Evolutionary conservation across 179 eudicot genomes (phyloP).

Genomic region (Monotropa hypopitys): DNA sequence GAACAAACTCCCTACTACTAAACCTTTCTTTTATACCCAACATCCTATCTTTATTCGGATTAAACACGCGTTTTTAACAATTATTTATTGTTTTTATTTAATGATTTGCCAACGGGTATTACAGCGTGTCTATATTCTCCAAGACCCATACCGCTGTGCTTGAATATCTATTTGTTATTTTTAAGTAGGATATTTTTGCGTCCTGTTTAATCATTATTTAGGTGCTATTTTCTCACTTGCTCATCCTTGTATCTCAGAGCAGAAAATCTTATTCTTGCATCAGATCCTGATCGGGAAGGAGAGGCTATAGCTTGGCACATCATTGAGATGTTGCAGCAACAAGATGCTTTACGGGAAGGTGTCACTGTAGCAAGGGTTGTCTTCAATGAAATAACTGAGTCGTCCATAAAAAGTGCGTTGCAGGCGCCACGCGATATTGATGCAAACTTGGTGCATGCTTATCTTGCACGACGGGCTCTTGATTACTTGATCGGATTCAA

Average conservation of each 20-base stretch:
- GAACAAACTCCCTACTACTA: too few relatives aligned
- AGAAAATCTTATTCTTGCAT: conserved; percentile 87
- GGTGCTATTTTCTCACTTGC: conserved; percentile 18
- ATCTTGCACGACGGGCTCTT: conserved; percentile 95
- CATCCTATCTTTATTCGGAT: too few relatives aligned
- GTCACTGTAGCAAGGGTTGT: conserved; percentile 71
- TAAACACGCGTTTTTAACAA: too few relatives aligned
- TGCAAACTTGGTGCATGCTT: conserved; percentile 79
- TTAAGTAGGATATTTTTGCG: background rate
- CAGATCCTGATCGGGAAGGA: conserved; percentile 98
- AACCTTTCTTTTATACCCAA: too few relatives aligned
- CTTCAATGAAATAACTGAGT: conserved; percentile 81
- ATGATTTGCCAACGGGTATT: too few relatives aligned
- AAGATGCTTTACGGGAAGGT: conserved; percentile 57
- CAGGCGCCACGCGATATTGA: conserved; percentile 69
- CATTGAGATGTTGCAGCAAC: conserved; percentile 85
- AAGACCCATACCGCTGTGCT: too few relatives aligned
- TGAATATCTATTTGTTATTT: background rate
- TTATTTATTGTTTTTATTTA: too few relatives aligned
- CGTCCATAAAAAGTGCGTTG: conserved; percentile 69
- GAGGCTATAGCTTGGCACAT: conserved; percentile 99
- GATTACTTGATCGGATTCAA: conserved; percentile 95
- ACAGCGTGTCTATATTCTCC: background rate
- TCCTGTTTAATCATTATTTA: background rate
- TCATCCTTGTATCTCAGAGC: conserved; percentile 49